phyloP scores from a whole-genome alignment of 495 filamentous ascomycete genomes.

The Trichoderma erinaceum region DNA sequence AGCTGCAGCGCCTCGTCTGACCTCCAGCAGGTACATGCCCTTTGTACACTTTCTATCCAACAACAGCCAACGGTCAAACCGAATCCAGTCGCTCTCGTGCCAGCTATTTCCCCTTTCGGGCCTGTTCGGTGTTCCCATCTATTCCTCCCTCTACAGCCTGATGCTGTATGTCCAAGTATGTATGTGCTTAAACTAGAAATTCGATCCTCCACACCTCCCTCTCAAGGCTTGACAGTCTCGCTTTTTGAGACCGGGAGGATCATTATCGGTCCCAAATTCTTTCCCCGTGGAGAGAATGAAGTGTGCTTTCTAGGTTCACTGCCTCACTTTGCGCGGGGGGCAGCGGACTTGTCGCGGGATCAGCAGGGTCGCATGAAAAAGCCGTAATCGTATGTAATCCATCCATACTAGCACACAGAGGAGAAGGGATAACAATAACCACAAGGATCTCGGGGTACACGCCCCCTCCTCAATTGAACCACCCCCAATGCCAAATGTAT shows the following conservation, averaged over 20 bases:
- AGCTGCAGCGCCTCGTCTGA: not conserved
- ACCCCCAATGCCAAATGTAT: not conserved
- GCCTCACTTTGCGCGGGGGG: not conserved
- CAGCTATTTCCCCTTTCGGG: not conserved
- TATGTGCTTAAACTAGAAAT: not conserved
- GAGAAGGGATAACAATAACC: not conserved
- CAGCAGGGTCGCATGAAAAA: conserved; percentile 2
- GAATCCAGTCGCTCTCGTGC: not conserved
- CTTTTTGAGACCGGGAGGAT: conserved; percentile 5
- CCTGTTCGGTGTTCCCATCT: not conserved
- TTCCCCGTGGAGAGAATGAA: not conserved
- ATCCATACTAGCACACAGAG: not conserved
- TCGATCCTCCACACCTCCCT: not conserved
- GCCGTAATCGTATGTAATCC: not conserved
- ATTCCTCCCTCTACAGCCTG: not conserved
- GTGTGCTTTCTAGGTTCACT: not conserved
- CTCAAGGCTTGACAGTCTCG: not conserved
- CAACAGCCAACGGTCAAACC: not conserved
- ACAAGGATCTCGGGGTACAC: not conserved
- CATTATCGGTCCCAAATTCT: not conserved
- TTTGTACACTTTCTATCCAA: not conserved
- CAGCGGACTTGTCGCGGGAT: conserved; percentile 1
- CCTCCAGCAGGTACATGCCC: not conserved
- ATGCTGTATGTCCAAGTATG: not conserved
- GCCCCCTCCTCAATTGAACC: not conserved